phyloP scores from a whole-genome alignment of 139 green algal species.

The Micromonas commoda region DNA sequence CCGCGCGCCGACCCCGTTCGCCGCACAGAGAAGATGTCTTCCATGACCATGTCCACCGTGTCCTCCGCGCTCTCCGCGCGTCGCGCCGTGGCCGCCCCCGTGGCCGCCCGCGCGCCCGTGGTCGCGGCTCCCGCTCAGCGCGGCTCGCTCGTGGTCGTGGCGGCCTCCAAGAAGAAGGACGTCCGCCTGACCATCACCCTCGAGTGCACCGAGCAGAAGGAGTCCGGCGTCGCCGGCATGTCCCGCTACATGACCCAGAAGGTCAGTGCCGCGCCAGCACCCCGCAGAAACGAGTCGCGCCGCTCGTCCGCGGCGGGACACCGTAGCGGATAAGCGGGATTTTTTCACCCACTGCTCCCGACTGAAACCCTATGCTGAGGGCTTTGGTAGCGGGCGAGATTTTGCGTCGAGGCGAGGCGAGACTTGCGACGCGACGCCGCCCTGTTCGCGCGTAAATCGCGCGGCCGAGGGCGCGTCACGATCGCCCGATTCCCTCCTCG shows the following conservation, averaged over 20 bases:
- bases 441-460: too few species aligned
- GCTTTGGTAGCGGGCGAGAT: too few species aligned
- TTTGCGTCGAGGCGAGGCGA: too few species aligned
- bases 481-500: too few species aligned
- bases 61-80: too few species aligned
- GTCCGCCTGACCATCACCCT: slow-evolving; percentile 35
- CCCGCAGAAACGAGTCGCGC: neutral
- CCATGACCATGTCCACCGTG: too few species aligned
- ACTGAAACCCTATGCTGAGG: too few species aligned
- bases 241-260: slow-evolving; percentile 41
- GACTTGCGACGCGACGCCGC: neutral
- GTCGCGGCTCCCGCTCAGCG: neutral
- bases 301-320: neutral
- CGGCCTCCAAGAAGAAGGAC: slow-evolving; percentile 39
- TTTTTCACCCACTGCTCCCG: too few species aligned
- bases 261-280: slow-evolving; percentile 20
- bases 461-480: too few species aligned
- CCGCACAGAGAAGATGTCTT: too few species aligned
- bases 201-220: slow-evolving; percentile 41
- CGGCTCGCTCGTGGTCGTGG: slow-evolving; percentile 13
- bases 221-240: slow-evolving; percentile 23
- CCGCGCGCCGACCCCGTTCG: too few species aligned
- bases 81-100: neutral
- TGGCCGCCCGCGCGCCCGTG: too few species aligned
- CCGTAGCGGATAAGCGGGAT: neutral